These are phyloP conservation scores for Luffa aegyptiaca DNA, from an alignment of 306 rosid species.

Conservation along the genomic window DNA sequence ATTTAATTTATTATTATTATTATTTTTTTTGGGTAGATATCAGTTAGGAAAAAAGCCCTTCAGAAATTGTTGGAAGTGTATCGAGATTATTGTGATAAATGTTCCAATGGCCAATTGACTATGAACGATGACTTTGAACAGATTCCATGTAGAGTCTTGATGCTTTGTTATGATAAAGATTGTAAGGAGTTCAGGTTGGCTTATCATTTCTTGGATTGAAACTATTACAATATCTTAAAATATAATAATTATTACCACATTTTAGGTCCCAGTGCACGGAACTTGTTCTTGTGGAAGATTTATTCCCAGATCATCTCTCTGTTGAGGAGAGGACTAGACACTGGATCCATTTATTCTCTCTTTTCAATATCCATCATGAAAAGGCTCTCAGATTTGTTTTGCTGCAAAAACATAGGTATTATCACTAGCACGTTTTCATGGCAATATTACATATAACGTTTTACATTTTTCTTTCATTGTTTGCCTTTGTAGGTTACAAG, in stretches of 20 bases:
- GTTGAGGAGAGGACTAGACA: slow-evolving; percentile 66
- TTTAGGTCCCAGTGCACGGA: slow-evolving; percentile 77
- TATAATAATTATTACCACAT: slow-evolving; percentile 8
- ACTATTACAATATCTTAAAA: slow-evolving; percentile 10
- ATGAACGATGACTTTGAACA: too few relatives aligned
- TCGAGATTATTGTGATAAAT: slow-evolving; percentile 62
- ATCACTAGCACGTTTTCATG: not conserved
- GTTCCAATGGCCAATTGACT: slow-evolving; percentile 49
- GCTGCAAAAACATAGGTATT: slow-evolving; percentile 75
- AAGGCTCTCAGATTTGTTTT: slow-evolving; percentile 58
- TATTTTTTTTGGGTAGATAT: slow-evolving; percentile 31
- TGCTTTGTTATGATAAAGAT: slow-evolving; percentile 88
- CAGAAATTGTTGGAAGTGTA: slow-evolving; percentile 67
- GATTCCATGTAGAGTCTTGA: slow-evolving; percentile 74
- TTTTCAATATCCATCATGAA: slow-evolving; percentile 50
- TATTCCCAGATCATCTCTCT: slow-evolving; percentile 53
- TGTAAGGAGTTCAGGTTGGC: slow-evolving; percentile 81
- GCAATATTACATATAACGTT: not conserved
- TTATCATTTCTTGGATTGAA: slow-evolving; percentile 16
- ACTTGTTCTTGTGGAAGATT: slow-evolving; percentile 57
- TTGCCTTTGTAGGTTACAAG: slow-evolving; percentile 59
- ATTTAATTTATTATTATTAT: too few relatives aligned
- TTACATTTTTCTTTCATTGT: not conserved
- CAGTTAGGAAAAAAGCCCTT: slow-evolving; percentile 68
- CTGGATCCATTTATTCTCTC: slow-evolving; percentile 80